These are phyloP conservation scores for Plasmodium falciparum DNA, from an alignment of 169 alveolate species.

Conservation along the genomic window DNA sequence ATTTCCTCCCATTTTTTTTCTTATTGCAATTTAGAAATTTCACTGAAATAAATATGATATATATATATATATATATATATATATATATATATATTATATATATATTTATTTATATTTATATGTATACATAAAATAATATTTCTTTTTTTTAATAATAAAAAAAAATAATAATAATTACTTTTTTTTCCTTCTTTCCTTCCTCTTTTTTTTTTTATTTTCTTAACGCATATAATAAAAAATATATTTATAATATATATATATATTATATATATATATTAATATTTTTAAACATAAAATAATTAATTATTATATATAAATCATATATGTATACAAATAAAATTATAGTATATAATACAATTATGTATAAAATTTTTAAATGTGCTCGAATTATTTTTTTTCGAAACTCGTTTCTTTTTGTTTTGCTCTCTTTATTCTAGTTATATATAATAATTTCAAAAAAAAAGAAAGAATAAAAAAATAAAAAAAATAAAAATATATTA, in stretches of 20 bases:
- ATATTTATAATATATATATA: not conserved
- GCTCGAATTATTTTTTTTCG: constrained; percentile 47
- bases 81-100: too few species aligned
- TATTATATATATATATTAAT: constrained; percentile 7
- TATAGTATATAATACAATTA: not conserved
- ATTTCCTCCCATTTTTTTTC: constrained; percentile 2
- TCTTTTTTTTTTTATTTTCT: too few species aligned
- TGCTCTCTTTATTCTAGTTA: constrained; percentile 56
- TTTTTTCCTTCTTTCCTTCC: too few species aligned
- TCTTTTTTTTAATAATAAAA: too few species aligned
- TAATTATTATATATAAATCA: constrained; percentile 6
- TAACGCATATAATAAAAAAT: too few species aligned
- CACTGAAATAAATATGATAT: too few species aligned
- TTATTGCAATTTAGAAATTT: not conserved
- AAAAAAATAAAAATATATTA: constrained; percentile 10
- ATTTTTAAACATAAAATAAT: constrained; percentile 1
- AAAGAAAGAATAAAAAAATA: constrained; percentile 12
- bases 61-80: too few species aligned
- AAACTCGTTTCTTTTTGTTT: constrained; percentile 54
- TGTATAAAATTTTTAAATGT: constrained; percentile 24
- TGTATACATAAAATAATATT: too few species aligned
- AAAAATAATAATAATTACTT: too few species aligned
- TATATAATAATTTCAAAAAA: constrained; percentile 7
- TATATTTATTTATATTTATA: too few species aligned
- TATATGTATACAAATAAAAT: constrained; percentile 3